phyloP scores from a whole-genome alignment of 179 eudicot genomes.

The Beta corolliflora region DNA sequence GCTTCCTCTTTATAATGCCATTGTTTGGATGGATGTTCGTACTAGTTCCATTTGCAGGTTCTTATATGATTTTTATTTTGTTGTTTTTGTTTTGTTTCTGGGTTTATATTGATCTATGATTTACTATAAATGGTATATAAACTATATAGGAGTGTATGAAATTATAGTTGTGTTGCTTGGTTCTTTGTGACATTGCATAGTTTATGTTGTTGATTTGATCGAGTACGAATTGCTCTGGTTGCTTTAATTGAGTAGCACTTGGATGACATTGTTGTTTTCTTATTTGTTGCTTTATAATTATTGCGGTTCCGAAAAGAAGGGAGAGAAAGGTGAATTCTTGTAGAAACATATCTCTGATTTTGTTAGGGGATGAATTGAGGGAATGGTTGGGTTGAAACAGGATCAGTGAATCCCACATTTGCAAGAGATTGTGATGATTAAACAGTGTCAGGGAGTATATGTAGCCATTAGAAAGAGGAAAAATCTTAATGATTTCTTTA shows the following conservation, averaged over 20 bases:
- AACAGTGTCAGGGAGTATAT: background rate
- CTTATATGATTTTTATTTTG: background rate
- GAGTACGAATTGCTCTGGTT: background rate
- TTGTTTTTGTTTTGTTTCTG: slow-evolving; percentile 4
- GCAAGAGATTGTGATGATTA: background rate
- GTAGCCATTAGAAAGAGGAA: background rate
- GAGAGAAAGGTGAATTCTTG: background rate
- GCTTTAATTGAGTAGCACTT: background rate
- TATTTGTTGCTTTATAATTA: background rate
- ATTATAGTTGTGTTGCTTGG: slow-evolving; percentile 8
- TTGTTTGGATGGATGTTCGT: slow-evolving; percentile 99
- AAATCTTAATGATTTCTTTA: background rate
- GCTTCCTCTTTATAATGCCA: slow-evolving; percentile 77
- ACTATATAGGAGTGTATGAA: background rate
- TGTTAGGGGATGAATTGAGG: background rate
- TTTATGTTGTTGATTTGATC: background rate
- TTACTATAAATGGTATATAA: too few species aligned
- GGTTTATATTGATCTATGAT: background rate
- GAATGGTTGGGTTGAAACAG: background rate
- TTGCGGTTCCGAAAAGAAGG: background rate
- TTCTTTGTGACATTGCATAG: background rate
- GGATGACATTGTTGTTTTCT: background rate
- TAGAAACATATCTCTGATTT: background rate
- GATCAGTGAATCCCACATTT: background rate
- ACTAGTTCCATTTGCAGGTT: slow-evolving; percentile 96